A percentile compares a stretch with the other conserved stretches of the same genome.
phyloP scores from a whole-genome alignment of 2,329 filamentous ascomycete genomes.

The Paecilomyces variotii region DNA sequence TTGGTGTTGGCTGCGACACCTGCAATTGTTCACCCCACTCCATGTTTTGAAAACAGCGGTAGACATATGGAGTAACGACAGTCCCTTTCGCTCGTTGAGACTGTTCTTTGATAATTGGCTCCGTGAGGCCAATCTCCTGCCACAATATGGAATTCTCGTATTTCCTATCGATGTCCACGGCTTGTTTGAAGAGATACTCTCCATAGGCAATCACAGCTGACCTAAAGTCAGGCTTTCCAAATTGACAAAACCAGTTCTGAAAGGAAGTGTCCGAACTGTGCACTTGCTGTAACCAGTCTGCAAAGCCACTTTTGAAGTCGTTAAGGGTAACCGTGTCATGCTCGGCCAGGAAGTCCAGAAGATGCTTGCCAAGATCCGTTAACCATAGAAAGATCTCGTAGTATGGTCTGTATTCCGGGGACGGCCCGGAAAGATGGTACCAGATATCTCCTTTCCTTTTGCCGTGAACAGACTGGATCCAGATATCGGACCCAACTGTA shows the following conservation, averaged over 20 bases:
- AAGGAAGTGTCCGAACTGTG: conserved; percentile 42
- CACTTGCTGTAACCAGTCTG: conserved; percentile 43
- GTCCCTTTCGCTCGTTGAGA: conserved; percentile 35
- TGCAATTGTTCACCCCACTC: conserved; percentile 42
- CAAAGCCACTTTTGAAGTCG: conserved; percentile 53
- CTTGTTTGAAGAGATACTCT: conserved; percentile 59
- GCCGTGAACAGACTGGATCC: conserved; percentile 49
- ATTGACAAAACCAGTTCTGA: conserved; percentile 46
- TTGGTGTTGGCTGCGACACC: conserved; percentile 33
- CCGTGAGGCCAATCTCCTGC: conserved; percentile 41
- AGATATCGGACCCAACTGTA: conserved; percentile 47
- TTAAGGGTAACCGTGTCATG: conserved; percentile 39
- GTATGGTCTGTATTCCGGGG: conserved; percentile 55
- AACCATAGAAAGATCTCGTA: conserved; percentile 62
- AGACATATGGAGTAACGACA: conserved; percentile 62
- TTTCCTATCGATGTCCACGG: conserved; percentile 40
- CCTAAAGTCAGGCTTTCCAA: conserved; percentile 53
- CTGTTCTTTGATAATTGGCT: conserved; percentile 22
- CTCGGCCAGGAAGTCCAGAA: conserved; percentile 53
- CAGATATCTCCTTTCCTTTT: conserved; percentile 41
- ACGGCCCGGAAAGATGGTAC: conserved; percentile 54
- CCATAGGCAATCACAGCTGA: conserved; percentile 51
- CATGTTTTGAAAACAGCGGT: conserved; percentile 56
- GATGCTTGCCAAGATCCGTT: conserved; percentile 61
- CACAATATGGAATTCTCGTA: conserved; percentile 43